Conservation (phyloP, 2,329 filamentous ascomycete species). For the Anisogramma anomala region DNA sequence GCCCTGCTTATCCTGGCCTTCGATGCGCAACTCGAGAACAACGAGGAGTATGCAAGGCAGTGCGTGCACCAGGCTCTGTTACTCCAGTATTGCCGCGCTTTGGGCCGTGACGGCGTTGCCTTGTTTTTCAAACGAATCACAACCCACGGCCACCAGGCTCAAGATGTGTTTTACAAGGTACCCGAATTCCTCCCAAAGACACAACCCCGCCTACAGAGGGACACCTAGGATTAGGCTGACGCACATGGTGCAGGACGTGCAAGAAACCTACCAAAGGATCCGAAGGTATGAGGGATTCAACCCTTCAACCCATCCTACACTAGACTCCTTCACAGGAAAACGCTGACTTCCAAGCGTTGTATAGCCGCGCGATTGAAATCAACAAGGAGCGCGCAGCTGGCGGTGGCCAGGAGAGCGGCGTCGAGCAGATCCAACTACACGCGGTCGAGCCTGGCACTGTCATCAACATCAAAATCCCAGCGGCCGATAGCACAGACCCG, state of each 20-base stretch:
- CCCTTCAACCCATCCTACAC: no score
- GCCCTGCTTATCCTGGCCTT: slow-evolving; percentile 86
- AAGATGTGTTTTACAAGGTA: slow-evolving; percentile 84
- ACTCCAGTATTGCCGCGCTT: slow-evolving; percentile 84
- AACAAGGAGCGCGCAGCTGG: slow-evolving; percentile 34
- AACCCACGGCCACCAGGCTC: slow-evolving; percentile 77
- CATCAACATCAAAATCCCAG: slow-evolving; percentile 78
- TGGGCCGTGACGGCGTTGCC: slow-evolving; percentile 77
- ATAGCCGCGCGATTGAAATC: slow-evolving; percentile 63
- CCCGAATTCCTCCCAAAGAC: no score
- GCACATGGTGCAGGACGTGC: no score
- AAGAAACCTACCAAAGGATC: slow-evolving; percentile 76
- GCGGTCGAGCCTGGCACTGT: slow-evolving; percentile 87
- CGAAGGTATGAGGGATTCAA: no score
- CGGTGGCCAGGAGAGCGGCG: slow-evolving; percentile 40
- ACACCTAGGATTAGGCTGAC: no score
- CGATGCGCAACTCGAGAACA: slow-evolving; percentile 67
- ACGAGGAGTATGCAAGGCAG: slow-evolving; percentile 66
- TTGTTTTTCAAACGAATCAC: slow-evolving; percentile 96
- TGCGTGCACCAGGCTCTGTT: slow-evolving; percentile 90
- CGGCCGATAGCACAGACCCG: slow-evolving; percentile 53
- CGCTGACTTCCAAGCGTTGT: no score
- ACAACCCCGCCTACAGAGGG: no score
- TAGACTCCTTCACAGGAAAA: no score
- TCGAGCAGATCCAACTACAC: slow-evolving; percentile 96